Evolutionary conservation across 768 basidiomycete species (phyloP), one percentile per base, ranked within the genome.

Genomic region (Lactarius akahatsu): DNA sequence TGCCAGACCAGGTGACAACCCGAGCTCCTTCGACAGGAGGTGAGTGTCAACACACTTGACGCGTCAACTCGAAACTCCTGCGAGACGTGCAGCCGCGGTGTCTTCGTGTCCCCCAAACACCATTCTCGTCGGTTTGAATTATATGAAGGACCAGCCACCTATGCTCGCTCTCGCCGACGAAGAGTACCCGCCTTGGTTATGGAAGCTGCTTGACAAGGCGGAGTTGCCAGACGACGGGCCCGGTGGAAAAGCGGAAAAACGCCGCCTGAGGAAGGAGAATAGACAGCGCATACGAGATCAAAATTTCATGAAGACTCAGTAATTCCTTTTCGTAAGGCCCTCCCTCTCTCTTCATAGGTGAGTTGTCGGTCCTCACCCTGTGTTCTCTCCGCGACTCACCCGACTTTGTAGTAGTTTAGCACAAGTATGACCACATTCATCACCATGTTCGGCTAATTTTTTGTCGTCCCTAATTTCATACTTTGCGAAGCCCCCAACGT

Each of bases 251-350:
- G 85, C 80, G 59, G 82, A 84, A 75, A 79, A 79, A 72, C 71
- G 72, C 40, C 77, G 78, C 64, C 78, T 90, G 76, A 79, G 90
- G 72, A 78, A 78, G 72, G 82, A 82, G 66, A 91, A 89, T 62
- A 81, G 86, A 62, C 83, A 86, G 74, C 81, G 79, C 57, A 90
- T 96, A 74, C 90, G 88, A 73, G 92, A 92, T 59, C 81, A 82
- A 61, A 96, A 97, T 73, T 87, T 96, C 76, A 88, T 96, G 87
- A 88, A 87, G 74, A 88, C 88, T 20, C 91, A 92, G 74, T 93
- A 28, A 47, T 40, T 16, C 7, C 8, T 40, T 13, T 7, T 45
- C 30, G 30, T 30, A 6, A 36, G 36, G 38, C 1, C 18, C 18
- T 9, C 30, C 11, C 23, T 34, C 55, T 18, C 30, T 56, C 20